These are phyloP conservation scores for Pseudomonodictys pantanalensis DNA, from an alignment of 495 filamentous ascomycete species.

Conservation along the genomic window DNA sequence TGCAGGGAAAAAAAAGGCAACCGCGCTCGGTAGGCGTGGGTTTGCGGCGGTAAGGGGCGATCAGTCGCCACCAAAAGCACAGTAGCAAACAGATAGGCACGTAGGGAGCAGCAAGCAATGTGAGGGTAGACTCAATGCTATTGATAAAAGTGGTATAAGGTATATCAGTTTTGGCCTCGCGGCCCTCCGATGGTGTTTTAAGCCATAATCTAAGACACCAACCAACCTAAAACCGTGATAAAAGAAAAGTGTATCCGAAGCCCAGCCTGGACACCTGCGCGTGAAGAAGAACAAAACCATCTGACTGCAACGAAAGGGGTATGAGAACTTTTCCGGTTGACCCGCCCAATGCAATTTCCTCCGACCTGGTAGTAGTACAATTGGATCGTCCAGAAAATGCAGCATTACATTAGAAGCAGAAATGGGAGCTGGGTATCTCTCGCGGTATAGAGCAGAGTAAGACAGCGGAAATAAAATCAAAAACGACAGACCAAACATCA, in stretches of 20 bases:
- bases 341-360: conserved; percentile 29
- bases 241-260: conserved; percentile 29
- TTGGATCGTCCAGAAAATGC: conserved; percentile 27
- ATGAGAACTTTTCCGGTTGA: neutral
- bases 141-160: conserved; percentile 22
- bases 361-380: conserved; percentile 27
- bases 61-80: conserved; percentile 13
- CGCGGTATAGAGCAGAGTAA: conserved; percentile 15
- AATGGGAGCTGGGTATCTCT: conserved; percentile 29
- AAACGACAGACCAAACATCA: conserved; percentile 7
- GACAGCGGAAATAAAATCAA: conserved; percentile 5
- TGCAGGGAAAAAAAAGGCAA: conserved; percentile 4
- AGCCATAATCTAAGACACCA: conserved; percentile 22
- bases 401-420: conserved; percentile 33
- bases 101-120: neutral
- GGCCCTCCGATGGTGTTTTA: neutral
- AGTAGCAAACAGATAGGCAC: neutral
- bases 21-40: neutral
- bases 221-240: conserved; percentile 10
- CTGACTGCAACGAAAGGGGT: neutral
- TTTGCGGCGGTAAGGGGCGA: neutral
- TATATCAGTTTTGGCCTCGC: conserved; percentile 26
- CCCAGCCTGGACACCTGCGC: conserved; percentile 22
- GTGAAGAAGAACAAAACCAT: neutral
- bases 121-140: neutral